Percentiles rank a stretch among this genome's conserved stretches.
phyloP scores from a whole-genome alignment of 139 green algal genomes.

The Picochlorum sp. region DNA sequence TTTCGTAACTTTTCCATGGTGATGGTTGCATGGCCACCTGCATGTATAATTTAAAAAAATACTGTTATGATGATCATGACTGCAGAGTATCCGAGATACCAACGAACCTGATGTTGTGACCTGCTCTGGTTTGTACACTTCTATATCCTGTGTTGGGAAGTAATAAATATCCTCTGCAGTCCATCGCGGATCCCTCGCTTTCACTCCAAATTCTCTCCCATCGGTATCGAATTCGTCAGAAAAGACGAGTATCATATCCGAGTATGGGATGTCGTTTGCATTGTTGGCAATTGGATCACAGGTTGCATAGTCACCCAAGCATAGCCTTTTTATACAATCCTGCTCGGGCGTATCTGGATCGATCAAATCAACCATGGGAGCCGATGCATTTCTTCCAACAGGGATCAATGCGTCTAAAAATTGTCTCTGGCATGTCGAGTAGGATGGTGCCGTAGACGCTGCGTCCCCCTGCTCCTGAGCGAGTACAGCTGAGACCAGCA shows the following conservation, averaged over 20 bases:
- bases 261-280: neutral
- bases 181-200: conserved; percentile 25
- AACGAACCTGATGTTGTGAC: conserved; percentile 14
- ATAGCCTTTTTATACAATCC: conserved; percentile 23
- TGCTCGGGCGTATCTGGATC: conserved; percentile 17
- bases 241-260: conserved; percentile 32
- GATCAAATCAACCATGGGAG: conserved; percentile 14
- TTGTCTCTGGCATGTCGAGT: conserved; percentile 3
- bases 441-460: neutral
- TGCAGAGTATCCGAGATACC: too few species aligned
- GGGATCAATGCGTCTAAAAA: conserved; percentile 1
- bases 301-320: neutral
- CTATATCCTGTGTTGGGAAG: conserved; percentile 15
- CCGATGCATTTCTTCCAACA: neutral
- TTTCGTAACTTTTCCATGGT: conserved; percentile 18
- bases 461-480: neutral
- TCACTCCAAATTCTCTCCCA: conserved; percentile 19
- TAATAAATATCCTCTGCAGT: conserved; percentile 33
- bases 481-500: neutral
- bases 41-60: neutral
- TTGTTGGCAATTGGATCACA: neutral
- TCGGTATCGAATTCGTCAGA: conserved; percentile 37
- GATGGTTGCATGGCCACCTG: conserved; percentile 15
- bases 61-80: too few species aligned
- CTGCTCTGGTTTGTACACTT: conserved; percentile 17